These are phyloP conservation scores for Ilyonectria robusta DNA, from an alignment of 2,329 filamentous ascomycete genomes.

Conservation along the genomic window DNA sequence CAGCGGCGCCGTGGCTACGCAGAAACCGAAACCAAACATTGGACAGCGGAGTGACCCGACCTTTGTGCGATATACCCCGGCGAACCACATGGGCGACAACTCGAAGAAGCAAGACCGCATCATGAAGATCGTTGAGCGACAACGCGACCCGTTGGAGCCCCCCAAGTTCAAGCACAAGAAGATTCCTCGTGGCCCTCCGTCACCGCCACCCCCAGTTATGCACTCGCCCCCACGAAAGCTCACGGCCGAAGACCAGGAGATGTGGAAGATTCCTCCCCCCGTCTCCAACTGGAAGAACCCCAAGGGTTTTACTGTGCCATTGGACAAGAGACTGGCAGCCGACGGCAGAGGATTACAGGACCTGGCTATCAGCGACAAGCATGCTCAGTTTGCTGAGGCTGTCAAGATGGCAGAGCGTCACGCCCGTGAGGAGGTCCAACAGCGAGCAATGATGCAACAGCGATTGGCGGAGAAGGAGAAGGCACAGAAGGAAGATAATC, in stretches of 20 bases:
- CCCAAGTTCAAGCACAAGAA: conserved; percentile 99
- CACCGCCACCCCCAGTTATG: conserved; percentile 93
- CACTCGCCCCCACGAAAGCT: conserved; percentile 95
- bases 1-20: conserved; percentile 87
- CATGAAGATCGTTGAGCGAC: conserved; percentile 97
- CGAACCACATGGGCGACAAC: conserved; percentile 94
- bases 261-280: conserved; percentile 89
- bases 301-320: conserved; percentile 95
- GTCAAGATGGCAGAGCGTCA: conserved; percentile 95
- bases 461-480: conserved; percentile 97
- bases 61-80: conserved; percentile 95
- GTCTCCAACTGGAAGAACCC: conserved; percentile 99
- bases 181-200: conserved; percentile 92
- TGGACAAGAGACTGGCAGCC: conserved; percentile 95
- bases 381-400: conserved; percentile 95
- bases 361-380: conserved; percentile 97
- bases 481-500: conserved; percentile 90
- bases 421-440: conserved; percentile 94
- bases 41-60: conserved; percentile 87
- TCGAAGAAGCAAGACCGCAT: conserved; percentile 93
- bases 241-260: conserved; percentile 96
- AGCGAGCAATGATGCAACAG: conserved; percentile 95
- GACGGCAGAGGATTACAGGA: conserved; percentile 94
- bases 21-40: conserved; percentile 96
- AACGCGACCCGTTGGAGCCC: conserved; percentile 95